These are phyloP conservation scores for Penicillium silybi DNA, from an alignment of 495 filamentous ascomycete genomes.

Conservation along the genomic window DNA sequence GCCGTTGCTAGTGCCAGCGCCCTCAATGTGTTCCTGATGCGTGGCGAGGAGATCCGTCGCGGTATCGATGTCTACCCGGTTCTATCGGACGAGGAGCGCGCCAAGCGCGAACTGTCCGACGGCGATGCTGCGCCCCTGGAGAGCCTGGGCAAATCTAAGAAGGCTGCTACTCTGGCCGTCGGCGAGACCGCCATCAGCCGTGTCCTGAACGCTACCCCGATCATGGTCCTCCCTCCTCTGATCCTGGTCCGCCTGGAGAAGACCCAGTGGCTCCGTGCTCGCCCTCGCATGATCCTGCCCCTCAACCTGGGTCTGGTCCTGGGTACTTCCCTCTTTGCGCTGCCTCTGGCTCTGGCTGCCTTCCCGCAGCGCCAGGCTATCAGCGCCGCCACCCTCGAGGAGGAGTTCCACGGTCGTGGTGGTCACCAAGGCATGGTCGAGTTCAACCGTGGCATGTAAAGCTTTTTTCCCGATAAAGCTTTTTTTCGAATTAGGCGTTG, in stretches of 20 bases:
- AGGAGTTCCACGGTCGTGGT: conserved; percentile 76
- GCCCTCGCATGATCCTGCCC: conserved; percentile 68
- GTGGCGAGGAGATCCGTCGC: conserved; percentile 85
- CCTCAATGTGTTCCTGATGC: conserved; percentile 96
- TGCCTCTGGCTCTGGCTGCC: conserved; percentile 74
- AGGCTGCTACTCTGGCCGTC: conserved; percentile 83
- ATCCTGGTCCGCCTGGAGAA: conserved; percentile 78
- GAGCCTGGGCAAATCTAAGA: conserved; percentile 78
- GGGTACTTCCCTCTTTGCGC: conserved; percentile 72
- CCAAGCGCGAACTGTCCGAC: conserved; percentile 53
- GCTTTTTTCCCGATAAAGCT: too few relatives aligned
- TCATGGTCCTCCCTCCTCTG: conserved; percentile 92
- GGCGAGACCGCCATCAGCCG: conserved; percentile 85
- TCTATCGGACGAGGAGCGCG: conserved; percentile 37
- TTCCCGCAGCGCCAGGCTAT: conserved; percentile 90
- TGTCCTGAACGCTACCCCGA: conserved; percentile 88
- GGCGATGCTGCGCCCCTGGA: conserved; percentile 45
- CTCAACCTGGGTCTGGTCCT: conserved; percentile 82
- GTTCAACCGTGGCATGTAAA: conserved; percentile 86
- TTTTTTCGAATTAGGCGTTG: conserved; percentile 3
- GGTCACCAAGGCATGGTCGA: conserved; percentile 73
- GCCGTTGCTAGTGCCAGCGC: conserved; percentile 87
- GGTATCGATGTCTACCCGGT: conserved; percentile 95
- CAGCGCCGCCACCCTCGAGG: conserved; percentile 65
- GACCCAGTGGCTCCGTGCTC: conserved; percentile 65